Evolutionary conservation across 148 eudicot species (phyloP), one percentile per base, ranked within the genome.

Genomic region (Spergularia marina): DNA sequence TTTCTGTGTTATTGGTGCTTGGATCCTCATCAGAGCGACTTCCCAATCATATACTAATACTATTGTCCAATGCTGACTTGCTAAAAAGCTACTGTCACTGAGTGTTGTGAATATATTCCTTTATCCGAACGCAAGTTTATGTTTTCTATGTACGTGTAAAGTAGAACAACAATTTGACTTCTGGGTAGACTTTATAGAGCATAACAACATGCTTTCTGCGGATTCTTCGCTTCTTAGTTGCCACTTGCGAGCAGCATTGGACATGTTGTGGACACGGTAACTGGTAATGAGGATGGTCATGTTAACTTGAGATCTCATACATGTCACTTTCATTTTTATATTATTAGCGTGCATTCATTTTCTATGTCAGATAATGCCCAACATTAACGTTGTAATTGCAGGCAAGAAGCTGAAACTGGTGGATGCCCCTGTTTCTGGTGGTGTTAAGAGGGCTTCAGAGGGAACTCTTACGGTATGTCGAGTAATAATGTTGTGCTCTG

Each of bases 381-480:
- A 47, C 58, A 36, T 71, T 11, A 7, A 65, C 52, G 75, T 78
- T 82, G n/a, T 76, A 87, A 87, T 66, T 82, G 86, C 86, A 81
- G 86, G 76, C 76, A 92, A 87, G 83, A 85, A 87, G 80, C 80
- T 92, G 82, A 89, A 89, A 73, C 73, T 96, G 87, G 93, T 96
- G 76, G 99, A 96, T 80, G 99, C 99, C 76, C 99, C 99, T 64
- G 99, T 96, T 74, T 96, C 99, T 69, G 99, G 99, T 82, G 99
- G 99, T 72, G 98, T 96, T 64, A 83, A 79, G 82, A 87, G 90
- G 86, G 99, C 99, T 71, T 79, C 93, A 58, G 72, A 82, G 75
- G 99, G 99, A 72, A 84, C 94, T 76, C 98, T 96, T 61, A 92
- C 99, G 83, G 99, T 96, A 72, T 44, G 96, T 36, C 68, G 71